These are phyloP conservation scores for Paracamarosporium sp. DNA, from an alignment of 2,329 filamentous ascomycete genomes.

Conservation along the genomic window DNA sequence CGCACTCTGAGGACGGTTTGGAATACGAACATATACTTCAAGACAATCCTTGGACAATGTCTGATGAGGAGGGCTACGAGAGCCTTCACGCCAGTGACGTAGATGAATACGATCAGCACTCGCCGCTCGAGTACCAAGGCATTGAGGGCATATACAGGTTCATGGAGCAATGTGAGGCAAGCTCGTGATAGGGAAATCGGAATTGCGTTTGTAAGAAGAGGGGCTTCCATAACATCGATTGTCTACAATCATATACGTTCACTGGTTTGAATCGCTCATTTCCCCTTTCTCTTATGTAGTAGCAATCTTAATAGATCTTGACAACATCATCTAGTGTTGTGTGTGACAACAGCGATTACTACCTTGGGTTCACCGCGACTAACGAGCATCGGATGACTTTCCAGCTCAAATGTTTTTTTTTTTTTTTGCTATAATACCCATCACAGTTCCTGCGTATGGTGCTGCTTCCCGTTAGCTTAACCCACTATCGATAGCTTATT, in stretches of 20 bases:
- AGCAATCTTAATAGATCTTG: neutral
- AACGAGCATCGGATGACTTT: neutral
- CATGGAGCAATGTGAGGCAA: conserved; percentile 67
- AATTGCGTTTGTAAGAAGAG: conserved; percentile 3
- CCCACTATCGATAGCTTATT: neutral
- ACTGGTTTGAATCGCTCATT: conserved; percentile 12
- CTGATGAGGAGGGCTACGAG: conserved; percentile 61
- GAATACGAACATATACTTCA: conserved; percentile 50
- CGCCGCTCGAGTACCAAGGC: conserved; percentile 65
- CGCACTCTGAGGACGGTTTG: conserved; percentile 44
- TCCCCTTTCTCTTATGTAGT: conserved; percentile 28
- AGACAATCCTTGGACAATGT: conserved; percentile 62
- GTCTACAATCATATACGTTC: too few species aligned
- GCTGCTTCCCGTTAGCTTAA: neutral
- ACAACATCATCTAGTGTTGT: neutral
- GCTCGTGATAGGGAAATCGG: conserved; percentile 11
- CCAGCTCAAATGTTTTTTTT: too few species aligned
- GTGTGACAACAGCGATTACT: too few species aligned
- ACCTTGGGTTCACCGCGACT: too few species aligned
- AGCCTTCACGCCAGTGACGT: conserved; percentile 63
- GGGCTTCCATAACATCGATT: conserved; percentile 29
- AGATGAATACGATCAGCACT: conserved; percentile 42
- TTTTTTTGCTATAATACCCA: too few species aligned
- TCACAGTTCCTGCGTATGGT: neutral
- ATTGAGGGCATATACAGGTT: conserved; percentile 72